Conservation (phyloP, 768 basidiomycete genomes). For the Amanita jacksonii region DNA sequence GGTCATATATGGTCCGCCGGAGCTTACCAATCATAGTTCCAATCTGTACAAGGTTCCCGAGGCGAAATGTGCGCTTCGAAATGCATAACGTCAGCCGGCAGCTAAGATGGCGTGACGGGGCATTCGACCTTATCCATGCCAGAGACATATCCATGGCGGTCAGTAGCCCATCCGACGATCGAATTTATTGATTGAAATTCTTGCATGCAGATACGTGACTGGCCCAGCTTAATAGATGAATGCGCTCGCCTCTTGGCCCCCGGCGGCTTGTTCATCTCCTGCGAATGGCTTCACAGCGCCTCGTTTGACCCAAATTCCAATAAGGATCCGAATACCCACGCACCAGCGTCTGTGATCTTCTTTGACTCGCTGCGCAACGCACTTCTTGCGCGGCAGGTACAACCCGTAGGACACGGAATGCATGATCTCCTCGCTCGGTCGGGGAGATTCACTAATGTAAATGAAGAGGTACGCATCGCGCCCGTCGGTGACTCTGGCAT, state of each 20-base stretch:
- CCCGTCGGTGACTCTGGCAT: constrained; percentile 58
- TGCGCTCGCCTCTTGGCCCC: constrained; percentile 54
- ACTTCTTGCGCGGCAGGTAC: constrained; percentile 15
- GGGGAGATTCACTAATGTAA: constrained; percentile 33
- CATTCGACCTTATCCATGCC: constrained; percentile 64
- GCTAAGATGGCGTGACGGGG: constrained; percentile 39
- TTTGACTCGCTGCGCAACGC: constrained; percentile 28
- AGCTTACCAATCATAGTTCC: constrained; percentile 40
- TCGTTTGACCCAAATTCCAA: constrained; percentile 25
- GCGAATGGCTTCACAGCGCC: constrained; percentile 45
- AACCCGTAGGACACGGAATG: constrained; percentile 15
- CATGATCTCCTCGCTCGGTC: constrained; percentile 26
- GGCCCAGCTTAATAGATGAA: constrained; percentile 43
- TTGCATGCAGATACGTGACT: constrained; percentile 42
- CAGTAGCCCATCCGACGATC: constrained; percentile 17
- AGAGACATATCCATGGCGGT: constrained; percentile 53
- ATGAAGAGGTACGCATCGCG: constrained; percentile 25
- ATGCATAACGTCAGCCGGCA: constrained; percentile 50
- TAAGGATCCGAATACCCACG: constrained; percentile 21
- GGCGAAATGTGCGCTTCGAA: constrained; percentile 53
- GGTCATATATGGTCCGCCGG: constrained; percentile 9
- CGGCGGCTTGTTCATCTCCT: constrained; percentile 62
- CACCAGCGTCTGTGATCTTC: constrained; percentile 31
- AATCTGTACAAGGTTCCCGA: constrained; percentile 57
- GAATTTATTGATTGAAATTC: neutral